Base-by-base conservation (phyloP, 805 yeast species). In the Lipomyces kockii region DNA sequence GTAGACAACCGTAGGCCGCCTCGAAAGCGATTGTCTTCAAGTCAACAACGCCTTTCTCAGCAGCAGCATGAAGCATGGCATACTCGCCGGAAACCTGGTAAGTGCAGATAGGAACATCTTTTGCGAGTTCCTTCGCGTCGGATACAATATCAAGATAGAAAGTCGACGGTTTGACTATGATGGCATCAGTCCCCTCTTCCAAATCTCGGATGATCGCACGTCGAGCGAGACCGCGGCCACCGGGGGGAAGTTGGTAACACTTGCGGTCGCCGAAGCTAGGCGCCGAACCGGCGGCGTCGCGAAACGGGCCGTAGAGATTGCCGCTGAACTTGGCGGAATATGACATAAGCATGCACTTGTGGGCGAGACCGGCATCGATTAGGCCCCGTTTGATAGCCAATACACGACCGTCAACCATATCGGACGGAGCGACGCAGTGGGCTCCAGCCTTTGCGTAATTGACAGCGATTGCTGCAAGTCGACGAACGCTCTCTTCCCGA, bases 41-140 rank as follows among this genome's bases (percentile, higher is more conserved):
- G 78, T 94, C 98, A 68, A 89, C 90, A 68, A 93, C 85, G 51
- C 97, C 97, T 83, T 92, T 92, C 75, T 92, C 98, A 37, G 98
- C 98, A 62, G 97, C 98, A 7, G 99, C 99, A 76, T 93, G 97
- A 71, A 95, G 80, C 99, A 95, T 95, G 39, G 98, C 98, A 76
- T 86, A 95, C 80, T 95, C 99, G 53, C 99, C 99, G 77, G 94
- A 87, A 29, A 95, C 99, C 79, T 95, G 99, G 80, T 95, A 95
- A 34, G 97, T 93, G 75, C 97, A 92, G 62, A 95, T 82, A 34
- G 99, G 99, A 73, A 90, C 86, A 77, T 95, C 95, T 61, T 81
- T 79, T 76, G 97, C 91, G 62, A 93, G 83, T 74, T 85, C 87
- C 51, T 93, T 82, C 0, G 99, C 97, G 76, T 95, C 97, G 65